Percentiles rank a stretch among this genome's conserved stretches.
phyloP scores from a whole-genome alignment of 1,139 yeast species.

The Pichia sp. region DNA sequence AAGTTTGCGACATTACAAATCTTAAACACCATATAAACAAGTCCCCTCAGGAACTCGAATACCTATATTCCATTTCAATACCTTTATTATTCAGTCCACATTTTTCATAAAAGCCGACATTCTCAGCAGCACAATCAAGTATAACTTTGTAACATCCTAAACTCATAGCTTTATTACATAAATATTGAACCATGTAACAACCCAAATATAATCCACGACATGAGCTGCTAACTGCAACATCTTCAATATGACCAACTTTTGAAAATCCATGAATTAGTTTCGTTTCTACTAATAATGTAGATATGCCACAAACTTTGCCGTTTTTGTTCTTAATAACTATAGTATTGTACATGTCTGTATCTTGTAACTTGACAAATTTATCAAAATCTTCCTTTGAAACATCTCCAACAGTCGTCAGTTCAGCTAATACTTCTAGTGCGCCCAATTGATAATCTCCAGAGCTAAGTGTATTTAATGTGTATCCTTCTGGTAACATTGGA shows the following conservation, averaged over 20 bases:
- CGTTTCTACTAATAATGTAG: constrained; percentile 48
- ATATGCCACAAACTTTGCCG: constrained; percentile 39
- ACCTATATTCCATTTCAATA: constrained; percentile 54
- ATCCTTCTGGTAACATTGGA: constrained; percentile 39
- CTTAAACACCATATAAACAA: constrained; percentile 1
- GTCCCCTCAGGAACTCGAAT: constrained; percentile 10
- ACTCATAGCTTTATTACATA: constrained; percentile 52
- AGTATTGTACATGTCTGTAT: constrained; percentile 46
- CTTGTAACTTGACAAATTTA: constrained; percentile 14
- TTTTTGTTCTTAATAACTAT: constrained; percentile 36
- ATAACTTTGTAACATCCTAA: constrained; percentile 82
- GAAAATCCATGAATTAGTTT: constrained; percentile 76
- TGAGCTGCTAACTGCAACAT: constrained; percentile 68
- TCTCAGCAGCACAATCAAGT: constrained; percentile 78
- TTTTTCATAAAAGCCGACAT: constrained; percentile 81
- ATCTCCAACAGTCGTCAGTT: constrained; percentile 61
- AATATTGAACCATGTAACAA: constrained; percentile 50
- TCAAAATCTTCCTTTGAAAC: constrained; percentile 35
- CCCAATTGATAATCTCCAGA: constrained; percentile 31
- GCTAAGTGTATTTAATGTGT: constrained; percentile 22
- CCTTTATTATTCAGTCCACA: constrained; percentile 70
- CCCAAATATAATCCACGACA: constrained; percentile 89
- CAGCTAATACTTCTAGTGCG: constrained; percentile 44
- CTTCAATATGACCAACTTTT: constrained; percentile 89
- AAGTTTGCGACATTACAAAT: constrained; percentile 11